Base-by-base conservation (phyloP, 371 early-diverging fungal species). In the Mortierella sp. region DNA sequence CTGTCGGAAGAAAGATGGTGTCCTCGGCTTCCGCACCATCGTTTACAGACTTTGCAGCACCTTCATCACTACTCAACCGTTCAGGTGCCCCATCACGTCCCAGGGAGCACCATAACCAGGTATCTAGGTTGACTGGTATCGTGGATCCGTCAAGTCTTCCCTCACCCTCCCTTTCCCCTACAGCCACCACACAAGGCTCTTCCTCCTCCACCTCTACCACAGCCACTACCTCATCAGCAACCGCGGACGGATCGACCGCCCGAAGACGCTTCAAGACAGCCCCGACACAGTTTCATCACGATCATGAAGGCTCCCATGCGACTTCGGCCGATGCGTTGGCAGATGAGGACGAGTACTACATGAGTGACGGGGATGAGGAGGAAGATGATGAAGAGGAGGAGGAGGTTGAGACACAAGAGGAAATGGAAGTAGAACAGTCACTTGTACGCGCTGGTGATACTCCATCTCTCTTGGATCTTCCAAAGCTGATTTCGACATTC, bases 401-500 rank as follows among this genome's bases (percentile, higher is more conserved):
- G 34, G 34, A 34, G 34, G 34, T 34, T 4, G 34, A 34, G 10
- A 10, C 34, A 27, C 53, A 64, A 29, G 56, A 54, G 5, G 56
- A 61, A 29, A 69, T 64, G 65, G 60, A 66, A 37, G 57, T 70
- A 22, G 78, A 70, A 40, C 76, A 68, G 39, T 74, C 57, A 28
- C 61, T 60, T 28, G 29, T 60, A 2, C 60, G 66, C 34, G 47
- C 55, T 28, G 28, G 55, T 21, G 65, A 77, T 24, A 60, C 57
- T 3, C 79, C 86, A 5, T 63, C 79, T 2, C 65, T 87, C 13
- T 44, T 81, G 53, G 81, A 81, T 45, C 54, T 86, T 25, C 85
- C 89, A 17, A 67, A 72, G 19, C 79, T 90, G 57, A 63, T 90
- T 19, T 60, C 78, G 2, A 82, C 86, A 13, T 94, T 88, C 70